Conservation (phyloP, 371 early-diverging fungal genomes). For the Mortierella sp. region DNA sequence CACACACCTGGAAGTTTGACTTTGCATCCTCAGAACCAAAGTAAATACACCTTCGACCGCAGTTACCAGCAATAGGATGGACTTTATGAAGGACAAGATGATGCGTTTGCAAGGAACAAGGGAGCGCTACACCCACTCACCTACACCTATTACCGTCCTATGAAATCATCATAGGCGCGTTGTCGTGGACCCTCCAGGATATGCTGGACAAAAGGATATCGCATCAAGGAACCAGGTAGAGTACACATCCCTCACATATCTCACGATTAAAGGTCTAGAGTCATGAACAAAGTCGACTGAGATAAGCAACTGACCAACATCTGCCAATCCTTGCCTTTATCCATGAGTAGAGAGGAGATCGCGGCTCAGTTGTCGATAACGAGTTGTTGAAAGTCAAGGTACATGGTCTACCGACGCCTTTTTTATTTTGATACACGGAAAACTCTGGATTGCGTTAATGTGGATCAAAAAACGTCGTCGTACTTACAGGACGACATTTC, state of each 20-base stretch:
- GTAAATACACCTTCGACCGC: conserved; percentile 17
- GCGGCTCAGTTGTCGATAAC: conserved; percentile 39
- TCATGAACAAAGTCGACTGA: neutral
- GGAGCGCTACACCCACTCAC: neutral
- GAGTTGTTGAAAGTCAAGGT: conserved; percentile 60
- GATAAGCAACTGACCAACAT: too few species aligned
- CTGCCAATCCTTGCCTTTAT: neutral
- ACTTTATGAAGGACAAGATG: neutral
- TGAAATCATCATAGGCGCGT: conserved; percentile 17
- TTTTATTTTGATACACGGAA: neutral
- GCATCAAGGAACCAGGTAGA: conserved; percentile 41
- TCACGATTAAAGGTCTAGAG: neutral
- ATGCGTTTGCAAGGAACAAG: neutral
- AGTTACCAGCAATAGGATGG: neutral
- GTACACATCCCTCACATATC: too few species aligned
- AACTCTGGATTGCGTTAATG: too few species aligned
- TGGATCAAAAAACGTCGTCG: neutral
- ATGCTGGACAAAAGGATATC: conserved; percentile 37
- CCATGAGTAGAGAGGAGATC: conserved; percentile 22
- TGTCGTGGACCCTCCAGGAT: conserved; percentile 53
- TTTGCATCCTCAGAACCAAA: conserved; percentile 34
- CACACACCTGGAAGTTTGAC: conserved; percentile 45
- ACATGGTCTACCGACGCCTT: neutral
- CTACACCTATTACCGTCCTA: neutral
- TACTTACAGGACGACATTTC: neutral